phyloP scores from a whole-genome alignment of 2,329 filamentous ascomycete species.

The Aspergillus awamori region DNA sequence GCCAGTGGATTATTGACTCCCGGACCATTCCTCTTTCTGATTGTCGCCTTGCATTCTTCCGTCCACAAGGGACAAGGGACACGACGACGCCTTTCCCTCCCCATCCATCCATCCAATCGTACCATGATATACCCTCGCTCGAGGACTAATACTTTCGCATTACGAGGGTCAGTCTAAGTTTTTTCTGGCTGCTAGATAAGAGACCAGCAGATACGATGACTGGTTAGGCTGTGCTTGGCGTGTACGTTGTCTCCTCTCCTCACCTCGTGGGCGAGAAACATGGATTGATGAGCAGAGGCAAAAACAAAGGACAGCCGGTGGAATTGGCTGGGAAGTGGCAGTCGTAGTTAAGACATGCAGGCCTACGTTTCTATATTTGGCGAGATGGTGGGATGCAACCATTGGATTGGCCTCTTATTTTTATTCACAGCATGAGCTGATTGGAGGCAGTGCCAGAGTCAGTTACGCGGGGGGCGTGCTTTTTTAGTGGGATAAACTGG shows the following conservation, averaged over 20 bases:
- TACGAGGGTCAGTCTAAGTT: background rate
- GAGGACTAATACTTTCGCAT: background rate
- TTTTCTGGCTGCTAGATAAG: background rate
- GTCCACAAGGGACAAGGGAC: background rate
- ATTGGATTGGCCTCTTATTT: background rate
- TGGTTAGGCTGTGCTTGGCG: background rate
- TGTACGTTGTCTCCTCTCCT: conserved; percentile 1
- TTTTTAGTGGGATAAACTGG: background rate
- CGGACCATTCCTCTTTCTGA: background rate
- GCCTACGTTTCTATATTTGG: conserved; percentile 27
- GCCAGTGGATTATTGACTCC: background rate
- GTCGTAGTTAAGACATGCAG: conserved; percentile 24
- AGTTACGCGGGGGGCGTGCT: background rate
- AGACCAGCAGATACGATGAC: background rate
- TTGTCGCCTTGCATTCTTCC: conserved; percentile 1
- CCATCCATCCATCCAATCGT: too few species aligned
- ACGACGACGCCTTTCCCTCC: background rate
- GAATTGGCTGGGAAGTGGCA: conserved; percentile 1
- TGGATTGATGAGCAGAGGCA: background rate
- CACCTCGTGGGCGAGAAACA: conserved; percentile 2
- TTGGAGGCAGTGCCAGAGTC: background rate
- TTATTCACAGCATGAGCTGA: background rate
- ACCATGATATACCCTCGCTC: background rate
- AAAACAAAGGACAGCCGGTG: background rate
- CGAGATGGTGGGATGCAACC: background rate